Conservation (phyloP, 1,284 basidiomycete species). For the Cystobasidium sp. region DNA sequence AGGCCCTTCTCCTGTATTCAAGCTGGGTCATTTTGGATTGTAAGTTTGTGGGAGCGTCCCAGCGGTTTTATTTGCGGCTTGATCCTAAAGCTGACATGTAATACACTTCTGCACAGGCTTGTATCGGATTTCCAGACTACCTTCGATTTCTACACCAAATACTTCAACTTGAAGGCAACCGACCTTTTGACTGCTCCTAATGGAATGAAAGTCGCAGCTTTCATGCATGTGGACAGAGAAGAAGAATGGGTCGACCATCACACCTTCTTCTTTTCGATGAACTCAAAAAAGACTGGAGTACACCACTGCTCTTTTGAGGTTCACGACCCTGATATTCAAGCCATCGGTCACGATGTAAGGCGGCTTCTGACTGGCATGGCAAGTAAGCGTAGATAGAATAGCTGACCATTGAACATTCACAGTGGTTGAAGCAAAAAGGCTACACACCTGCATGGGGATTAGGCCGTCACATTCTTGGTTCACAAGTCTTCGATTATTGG, state of each 20-base stretch:
- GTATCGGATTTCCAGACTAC: constrained; percentile 45
- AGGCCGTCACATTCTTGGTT: constrained; percentile 50
- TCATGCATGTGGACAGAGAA: constrained; percentile 49
- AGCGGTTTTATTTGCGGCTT: neutral
- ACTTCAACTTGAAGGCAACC: constrained; percentile 50
- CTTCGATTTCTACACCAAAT: constrained; percentile 47
- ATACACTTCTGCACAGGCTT: constrained; percentile 14
- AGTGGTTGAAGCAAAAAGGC: constrained; percentile 48
- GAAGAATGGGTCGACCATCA: constrained; percentile 51
- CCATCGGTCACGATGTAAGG: constrained; percentile 46
- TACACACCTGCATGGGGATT: constrained; percentile 50
- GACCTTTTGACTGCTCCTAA: constrained; percentile 47
- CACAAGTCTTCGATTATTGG: constrained; percentile 52
- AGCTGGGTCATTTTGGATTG: constrained; percentile 51
- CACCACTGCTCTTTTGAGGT: constrained; percentile 51
- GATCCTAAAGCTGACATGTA: neutral
- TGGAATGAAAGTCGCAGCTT: constrained; percentile 45
- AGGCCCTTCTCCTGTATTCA: constrained; percentile 46
- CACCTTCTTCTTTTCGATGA: constrained; percentile 49
- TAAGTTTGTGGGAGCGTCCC: constrained; percentile 17
- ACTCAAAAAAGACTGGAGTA: constrained; percentile 38
- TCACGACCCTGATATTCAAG: constrained; percentile 48
- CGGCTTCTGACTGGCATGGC: neutral
- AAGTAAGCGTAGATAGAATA: neutral
- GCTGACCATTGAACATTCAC: neutral